Evolutionary conservation across 345 rosid genomes (phyloP).

Genomic region (Linum tenue): DNA sequence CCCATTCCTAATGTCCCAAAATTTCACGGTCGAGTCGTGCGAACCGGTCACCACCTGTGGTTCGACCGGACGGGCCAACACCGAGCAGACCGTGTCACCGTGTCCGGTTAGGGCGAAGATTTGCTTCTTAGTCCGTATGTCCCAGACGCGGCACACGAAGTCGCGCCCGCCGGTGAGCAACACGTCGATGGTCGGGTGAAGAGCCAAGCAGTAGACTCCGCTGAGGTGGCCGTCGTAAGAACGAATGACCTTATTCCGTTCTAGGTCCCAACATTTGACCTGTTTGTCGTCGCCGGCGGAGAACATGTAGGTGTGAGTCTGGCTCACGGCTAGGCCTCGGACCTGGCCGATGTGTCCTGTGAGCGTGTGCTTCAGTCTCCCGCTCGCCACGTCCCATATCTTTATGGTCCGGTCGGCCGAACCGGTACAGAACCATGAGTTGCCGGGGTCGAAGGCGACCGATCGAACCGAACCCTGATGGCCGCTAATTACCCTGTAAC

Average conservation of each 20-base stretch:
- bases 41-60: slow-evolving; percentile 99
- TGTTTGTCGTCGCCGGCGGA: slow-evolving; percentile 99
- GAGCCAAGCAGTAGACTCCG: slow-evolving; percentile 97
- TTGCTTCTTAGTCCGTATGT: slow-evolving; percentile 92
- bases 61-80: slow-evolving; percentile 84
- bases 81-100: slow-evolving; percentile 92
- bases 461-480: slow-evolving; percentile 99
- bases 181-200: slow-evolving; percentile 85
- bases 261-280: slow-evolving; percentile 99
- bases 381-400: slow-evolving; percentile 98
- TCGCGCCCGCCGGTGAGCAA: slow-evolving; percentile 96
- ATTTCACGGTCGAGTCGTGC: slow-evolving; percentile 88
- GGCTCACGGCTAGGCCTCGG: slow-evolving; percentile 95
- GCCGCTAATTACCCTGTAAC: slow-evolving; percentile 95
- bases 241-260: slow-evolving; percentile 93
- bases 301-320: slow-evolving; percentile 82
- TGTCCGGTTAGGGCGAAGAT: slow-evolving; percentile 90
- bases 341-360: slow-evolving; percentile 96
- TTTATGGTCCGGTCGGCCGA: slow-evolving; percentile 97
- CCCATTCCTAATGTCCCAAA: slow-evolving; percentile 98
- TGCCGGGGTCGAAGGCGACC: slow-evolving; percentile 92
- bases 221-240: slow-evolving; percentile 97
- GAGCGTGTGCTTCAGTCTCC: slow-evolving; percentile 80
- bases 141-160: slow-evolving; percentile 99
- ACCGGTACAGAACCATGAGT: slow-evolving; percentile 95